Evolutionary conservation across 1,284 basidiomycete species (phyloP).

Genomic region (Cutaneotrichosporon cavernicola): DNA sequence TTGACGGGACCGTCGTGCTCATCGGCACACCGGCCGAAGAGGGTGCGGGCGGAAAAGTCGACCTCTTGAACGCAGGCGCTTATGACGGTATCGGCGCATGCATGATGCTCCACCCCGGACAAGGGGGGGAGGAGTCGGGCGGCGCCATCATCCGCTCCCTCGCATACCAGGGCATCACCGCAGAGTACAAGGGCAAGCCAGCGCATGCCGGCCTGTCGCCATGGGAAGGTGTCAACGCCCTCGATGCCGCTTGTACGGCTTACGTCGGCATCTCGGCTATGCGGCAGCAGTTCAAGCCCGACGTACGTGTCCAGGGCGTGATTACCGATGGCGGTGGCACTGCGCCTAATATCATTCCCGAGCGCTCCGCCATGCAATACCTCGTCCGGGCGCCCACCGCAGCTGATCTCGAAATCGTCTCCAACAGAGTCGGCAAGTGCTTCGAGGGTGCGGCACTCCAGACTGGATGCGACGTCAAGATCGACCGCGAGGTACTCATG

Average conservation of each 20-base stretch:
- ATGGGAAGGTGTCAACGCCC: slow-evolving; percentile 73
- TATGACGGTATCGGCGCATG: slow-evolving; percentile 34
- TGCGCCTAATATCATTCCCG: slow-evolving; percentile 64
- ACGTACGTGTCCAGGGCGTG: slow-evolving; percentile 60
- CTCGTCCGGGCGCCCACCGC: slow-evolving; percentile 65
- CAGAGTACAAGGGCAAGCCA: slow-evolving; percentile 53
- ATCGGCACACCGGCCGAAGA: slow-evolving; percentile 73
- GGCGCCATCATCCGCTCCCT: slow-evolving; percentile 54
- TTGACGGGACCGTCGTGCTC: slow-evolving; percentile 70
- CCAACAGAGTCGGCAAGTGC: slow-evolving; percentile 61
- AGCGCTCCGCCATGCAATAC: slow-evolving; percentile 68
- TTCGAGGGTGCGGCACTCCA: slow-evolving; percentile 70
- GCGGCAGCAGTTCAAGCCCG: slow-evolving; percentile 61
- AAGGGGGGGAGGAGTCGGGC: slow-evolving; percentile 55
- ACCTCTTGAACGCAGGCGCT: slow-evolving; percentile 58
- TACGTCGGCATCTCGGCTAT: slow-evolving; percentile 71
- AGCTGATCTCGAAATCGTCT: slow-evolving; percentile 59
- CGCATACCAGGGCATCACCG: slow-evolving; percentile 29
- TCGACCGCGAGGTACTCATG: slow-evolving; percentile 55
- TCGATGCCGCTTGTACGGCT: slow-evolving; percentile 76
- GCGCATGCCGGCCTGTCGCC: slow-evolving; percentile 65
- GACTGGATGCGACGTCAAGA: slow-evolving; percentile 63
- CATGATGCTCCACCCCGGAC: slow-evolving; percentile 40
- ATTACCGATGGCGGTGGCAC: slow-evolving; percentile 64
- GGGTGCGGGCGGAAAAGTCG: slow-evolving; percentile 8